phyloP scores from a whole-genome alignment of 192 early-diverging fungal species.

The Coemansia sp. region DNA sequence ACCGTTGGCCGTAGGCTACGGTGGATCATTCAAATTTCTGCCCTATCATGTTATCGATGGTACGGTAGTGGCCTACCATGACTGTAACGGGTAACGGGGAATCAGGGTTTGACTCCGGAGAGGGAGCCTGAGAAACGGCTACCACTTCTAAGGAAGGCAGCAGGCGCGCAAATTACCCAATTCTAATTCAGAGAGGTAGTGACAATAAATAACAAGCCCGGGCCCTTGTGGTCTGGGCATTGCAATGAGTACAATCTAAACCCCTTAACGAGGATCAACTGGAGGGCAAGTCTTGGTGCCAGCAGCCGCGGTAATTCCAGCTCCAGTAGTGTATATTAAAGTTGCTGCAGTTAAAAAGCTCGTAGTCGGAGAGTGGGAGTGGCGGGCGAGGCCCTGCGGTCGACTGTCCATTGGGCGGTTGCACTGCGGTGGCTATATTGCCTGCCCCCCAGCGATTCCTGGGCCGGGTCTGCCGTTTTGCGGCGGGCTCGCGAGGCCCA shows the following conservation, averaged over 20 bases:
- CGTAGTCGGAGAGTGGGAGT: constrained; percentile 54
- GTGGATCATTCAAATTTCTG: constrained; percentile 85
- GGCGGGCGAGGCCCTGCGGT: constrained; percentile 20
- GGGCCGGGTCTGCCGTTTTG: constrained; percentile 4
- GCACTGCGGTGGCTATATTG: constrained; percentile 12
- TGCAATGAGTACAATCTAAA: constrained; percentile 54
- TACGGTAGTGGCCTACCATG: constrained; percentile 78
- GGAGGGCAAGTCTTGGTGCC: constrained; percentile 56
- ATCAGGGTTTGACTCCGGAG: constrained; percentile 58
- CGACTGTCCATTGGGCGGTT: constrained; percentile 24
- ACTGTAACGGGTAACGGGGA: constrained; percentile 76
- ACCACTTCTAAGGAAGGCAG: constrained; percentile 64
- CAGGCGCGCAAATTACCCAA: constrained; percentile 59
- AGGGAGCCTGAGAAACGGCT: constrained; percentile 63
- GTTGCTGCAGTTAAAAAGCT: constrained; percentile 63
- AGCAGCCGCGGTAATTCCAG: constrained; percentile 57
- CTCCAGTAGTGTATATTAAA: constrained; percentile 60
- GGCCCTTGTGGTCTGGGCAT: constrained; percentile 39
- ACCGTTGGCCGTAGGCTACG: constrained; percentile 68
- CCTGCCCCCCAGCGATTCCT: constrained; percentile 26
- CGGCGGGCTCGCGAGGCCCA: constrained; percentile 15
- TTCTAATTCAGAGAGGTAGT: constrained; percentile 57
- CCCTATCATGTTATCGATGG: constrained; percentile 80
- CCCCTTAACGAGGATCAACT: constrained; percentile 53
- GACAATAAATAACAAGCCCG: constrained; percentile 53